phyloP scores from a whole-genome alignment of 2,329 filamentous ascomycete species.

The Lecanicillium sp. region DNA sequence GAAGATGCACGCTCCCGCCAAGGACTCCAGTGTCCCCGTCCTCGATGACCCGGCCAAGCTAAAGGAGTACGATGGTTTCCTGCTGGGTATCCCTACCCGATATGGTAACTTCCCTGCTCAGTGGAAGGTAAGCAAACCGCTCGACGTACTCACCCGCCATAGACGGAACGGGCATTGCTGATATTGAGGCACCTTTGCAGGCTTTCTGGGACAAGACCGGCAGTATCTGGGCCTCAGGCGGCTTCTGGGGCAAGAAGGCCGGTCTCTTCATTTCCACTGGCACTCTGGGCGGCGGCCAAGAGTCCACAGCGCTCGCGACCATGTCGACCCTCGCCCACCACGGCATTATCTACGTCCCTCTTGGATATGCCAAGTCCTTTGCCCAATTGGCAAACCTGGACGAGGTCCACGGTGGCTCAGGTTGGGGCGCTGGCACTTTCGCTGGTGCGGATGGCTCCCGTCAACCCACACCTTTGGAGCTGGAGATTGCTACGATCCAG shows the following conservation, averaged over 20 bases:
- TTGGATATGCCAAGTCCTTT: slow-evolving; percentile 83
- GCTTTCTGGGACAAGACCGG: slow-evolving; percentile 87
- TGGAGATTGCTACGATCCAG: slow-evolving; percentile 72
- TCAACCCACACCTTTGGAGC: slow-evolving; percentile 67
- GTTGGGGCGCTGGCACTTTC: slow-evolving; percentile 95
- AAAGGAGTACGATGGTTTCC: slow-evolving; percentile 74
- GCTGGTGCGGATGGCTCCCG: slow-evolving; percentile 71
- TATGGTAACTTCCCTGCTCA: slow-evolving; percentile 97
- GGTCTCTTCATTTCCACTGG: slow-evolving; percentile 88
- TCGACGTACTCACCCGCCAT: too few relatives aligned
- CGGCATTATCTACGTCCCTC: slow-evolving; percentile 91
- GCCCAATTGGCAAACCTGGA: slow-evolving; percentile 56
- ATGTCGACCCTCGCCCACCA: slow-evolving; percentile 88
- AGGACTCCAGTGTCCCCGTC: slow-evolving; percentile 58
- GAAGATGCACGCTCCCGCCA: slow-evolving; percentile 87
- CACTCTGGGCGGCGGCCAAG: slow-evolving; percentile 81
- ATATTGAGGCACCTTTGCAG: too few relatives aligned
- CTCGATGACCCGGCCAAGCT: slow-evolving; percentile 51
- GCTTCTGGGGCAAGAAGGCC: slow-evolving; percentile 79
- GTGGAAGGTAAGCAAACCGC: slow-evolving; percentile 57
- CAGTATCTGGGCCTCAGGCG: slow-evolving; percentile 70
- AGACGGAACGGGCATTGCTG: too few relatives aligned
- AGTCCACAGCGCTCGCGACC: slow-evolving; percentile 71
- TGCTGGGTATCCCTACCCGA: slow-evolving; percentile 90
- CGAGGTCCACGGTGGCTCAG: slow-evolving; percentile 77